A percentile compares a stretch with the other conserved stretches of the same genome.
Evolutionary conservation across 768 basidiomycete species (phyloP).

Genomic region (Leccinum uliginosum): DNA sequence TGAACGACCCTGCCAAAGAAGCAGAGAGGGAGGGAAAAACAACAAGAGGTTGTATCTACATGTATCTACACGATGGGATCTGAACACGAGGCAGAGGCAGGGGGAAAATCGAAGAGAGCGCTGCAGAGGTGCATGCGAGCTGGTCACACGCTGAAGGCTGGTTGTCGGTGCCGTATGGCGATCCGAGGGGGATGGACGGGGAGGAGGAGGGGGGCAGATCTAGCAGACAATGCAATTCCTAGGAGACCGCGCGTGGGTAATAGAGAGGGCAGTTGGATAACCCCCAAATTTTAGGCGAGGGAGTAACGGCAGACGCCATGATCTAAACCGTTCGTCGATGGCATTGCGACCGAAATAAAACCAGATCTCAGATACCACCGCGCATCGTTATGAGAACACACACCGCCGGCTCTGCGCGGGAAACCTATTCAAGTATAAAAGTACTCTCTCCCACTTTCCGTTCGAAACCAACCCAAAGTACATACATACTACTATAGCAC

Average conservation of each 20-base stretch:
- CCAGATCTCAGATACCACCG: conserved; percentile 23
- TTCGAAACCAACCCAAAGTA: not conserved
- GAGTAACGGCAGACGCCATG: not conserved
- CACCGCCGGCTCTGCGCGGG: not conserved
- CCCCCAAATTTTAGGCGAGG: conserved; percentile 32
- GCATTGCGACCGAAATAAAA: conserved; percentile 15
- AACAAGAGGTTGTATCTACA: not conserved
- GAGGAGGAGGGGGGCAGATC: not conserved
- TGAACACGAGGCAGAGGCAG: not conserved
- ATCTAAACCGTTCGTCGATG: conserved; percentile 15
- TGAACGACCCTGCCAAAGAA: conserved; percentile 6
- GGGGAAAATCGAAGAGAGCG: no score
- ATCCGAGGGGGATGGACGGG: not conserved
- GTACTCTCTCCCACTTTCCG: conserved; percentile 7
- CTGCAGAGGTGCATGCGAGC: not conserved
- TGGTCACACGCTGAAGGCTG: not conserved
- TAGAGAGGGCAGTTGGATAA: conserved; percentile 3
- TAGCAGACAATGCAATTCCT: conserved; percentile 11
- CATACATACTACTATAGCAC: not conserved
- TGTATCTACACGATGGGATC: not conserved
- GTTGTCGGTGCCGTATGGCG: not conserved
- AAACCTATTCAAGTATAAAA: conserved; percentile 11
- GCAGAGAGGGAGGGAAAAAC: conserved; percentile 1
- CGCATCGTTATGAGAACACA: conserved; percentile 24
- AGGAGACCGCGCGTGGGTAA: conserved; percentile 30